Conservation (phyloP, 2,329 filamentous ascomycete genomes). For the Hirsutella rhossiliensis region DNA sequence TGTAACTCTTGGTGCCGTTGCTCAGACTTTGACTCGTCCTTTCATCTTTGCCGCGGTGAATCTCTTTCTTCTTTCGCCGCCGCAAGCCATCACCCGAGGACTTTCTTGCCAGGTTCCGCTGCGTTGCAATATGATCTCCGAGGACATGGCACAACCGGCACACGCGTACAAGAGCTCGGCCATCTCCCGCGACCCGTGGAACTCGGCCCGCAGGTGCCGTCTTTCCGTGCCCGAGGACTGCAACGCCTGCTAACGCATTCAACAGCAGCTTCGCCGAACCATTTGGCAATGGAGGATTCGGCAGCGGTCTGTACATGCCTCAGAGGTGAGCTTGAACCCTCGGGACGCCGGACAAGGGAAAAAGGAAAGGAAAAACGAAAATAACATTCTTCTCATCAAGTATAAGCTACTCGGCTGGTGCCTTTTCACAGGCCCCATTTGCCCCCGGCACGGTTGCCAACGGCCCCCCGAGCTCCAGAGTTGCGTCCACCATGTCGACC, state of each 20-base stretch:
- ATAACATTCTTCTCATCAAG: conserved; percentile 26
- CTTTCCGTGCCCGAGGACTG: neutral
- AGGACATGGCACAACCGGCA: conserved; percentile 34
- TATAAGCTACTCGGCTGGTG: conserved; percentile 27
- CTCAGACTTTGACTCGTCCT: neutral
- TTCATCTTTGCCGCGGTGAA: neutral
- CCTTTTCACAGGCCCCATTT: conserved; percentile 15
- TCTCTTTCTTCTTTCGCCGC: neutral
- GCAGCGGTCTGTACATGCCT: conserved; percentile 22
- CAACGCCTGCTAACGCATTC: conserved; percentile 4
- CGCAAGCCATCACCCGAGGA: neutral
- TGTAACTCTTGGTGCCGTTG: neutral
- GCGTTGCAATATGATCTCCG: conserved; percentile 20
- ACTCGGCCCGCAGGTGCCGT: conserved; percentile 39
- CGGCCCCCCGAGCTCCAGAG: conserved; percentile 22
- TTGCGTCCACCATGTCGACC: conserved; percentile 26
- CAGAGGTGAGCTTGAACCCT: conserved; percentile 21
- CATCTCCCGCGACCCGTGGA: conserved; percentile 36
- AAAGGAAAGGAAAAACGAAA: conserved; percentile 7
- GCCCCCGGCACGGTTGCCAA: conserved; percentile 10
- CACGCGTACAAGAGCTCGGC: conserved; percentile 33
- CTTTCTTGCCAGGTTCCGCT: neutral
- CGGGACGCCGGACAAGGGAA: too few species aligned
- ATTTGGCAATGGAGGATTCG: conserved; percentile 20
- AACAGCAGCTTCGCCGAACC: conserved; percentile 19